Percentiles rank a stretch among this genome's conserved stretches.
These are phyloP conservation scores for Apiospora phragmitis DNA, from an alignment of 2,329 filamentous ascomycete genomes.

Conservation along the genomic window DNA sequence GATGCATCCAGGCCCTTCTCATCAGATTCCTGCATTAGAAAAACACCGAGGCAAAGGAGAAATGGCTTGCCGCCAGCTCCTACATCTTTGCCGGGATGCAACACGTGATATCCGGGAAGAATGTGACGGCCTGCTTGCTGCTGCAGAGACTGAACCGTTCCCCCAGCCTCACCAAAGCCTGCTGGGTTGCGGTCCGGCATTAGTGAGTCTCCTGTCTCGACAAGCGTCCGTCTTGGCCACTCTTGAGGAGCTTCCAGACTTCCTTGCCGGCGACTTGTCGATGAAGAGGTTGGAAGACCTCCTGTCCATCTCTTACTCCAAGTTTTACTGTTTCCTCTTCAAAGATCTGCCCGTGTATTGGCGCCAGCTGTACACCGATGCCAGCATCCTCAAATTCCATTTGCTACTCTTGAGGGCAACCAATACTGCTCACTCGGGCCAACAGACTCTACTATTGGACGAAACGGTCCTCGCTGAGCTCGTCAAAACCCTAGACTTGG, in stretches of 20 bases:
- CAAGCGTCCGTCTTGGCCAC: slow-evolving; percentile 7
- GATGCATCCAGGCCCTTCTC: neutral
- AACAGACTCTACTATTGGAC: slow-evolving; percentile 13
- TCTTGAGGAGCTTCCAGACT: neutral
- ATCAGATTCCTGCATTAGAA: neutral
- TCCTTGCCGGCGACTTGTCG: slow-evolving; percentile 19
- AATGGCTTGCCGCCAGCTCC: neutral
- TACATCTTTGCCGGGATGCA: slow-evolving; percentile 1
- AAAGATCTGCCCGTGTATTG: slow-evolving; percentile 66
- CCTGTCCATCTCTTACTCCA: slow-evolving; percentile 59
- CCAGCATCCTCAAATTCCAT: slow-evolving; percentile 63
- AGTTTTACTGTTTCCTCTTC: slow-evolving; percentile 70
- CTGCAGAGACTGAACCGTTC: neutral
- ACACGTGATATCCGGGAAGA: slow-evolving; percentile 12
- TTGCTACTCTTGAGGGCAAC: slow-evolving; percentile 28
- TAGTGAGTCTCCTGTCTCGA: slow-evolving; percentile 13
- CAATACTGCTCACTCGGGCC: slow-evolving; percentile 1
- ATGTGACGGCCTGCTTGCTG: slow-evolving; percentile 3
- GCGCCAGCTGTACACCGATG: slow-evolving; percentile 71
- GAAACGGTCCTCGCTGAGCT: slow-evolving; percentile 49
- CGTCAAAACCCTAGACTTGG: slow-evolving; percentile 70
- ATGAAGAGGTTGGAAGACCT: slow-evolving; percentile 54
- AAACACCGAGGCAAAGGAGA: neutral
- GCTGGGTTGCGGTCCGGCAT: slow-evolving; percentile 10
- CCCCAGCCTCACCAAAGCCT: neutral